These are phyloP conservation scores for Erodium trifolium DNA, from an alignment of 441 rosid genomes.

Conservation along the genomic window DNA sequence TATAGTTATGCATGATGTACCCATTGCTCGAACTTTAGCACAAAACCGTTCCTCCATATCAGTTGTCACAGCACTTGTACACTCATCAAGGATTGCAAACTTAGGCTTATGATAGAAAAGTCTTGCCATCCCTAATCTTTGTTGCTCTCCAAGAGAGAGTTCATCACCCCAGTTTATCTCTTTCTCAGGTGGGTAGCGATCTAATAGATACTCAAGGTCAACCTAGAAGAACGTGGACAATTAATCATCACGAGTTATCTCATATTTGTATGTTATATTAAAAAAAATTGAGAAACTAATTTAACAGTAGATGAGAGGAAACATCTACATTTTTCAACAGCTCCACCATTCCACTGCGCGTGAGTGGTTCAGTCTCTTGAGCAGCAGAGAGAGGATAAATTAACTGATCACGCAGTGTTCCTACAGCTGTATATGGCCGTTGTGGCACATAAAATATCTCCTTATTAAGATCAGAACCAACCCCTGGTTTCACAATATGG, in stretches of 20 bases:
- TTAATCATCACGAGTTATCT: background rate
- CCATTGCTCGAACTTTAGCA: slow-evolving; percentile 94
- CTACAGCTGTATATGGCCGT: slow-evolving; percentile 96
- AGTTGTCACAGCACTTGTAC: slow-evolving; percentile 99
- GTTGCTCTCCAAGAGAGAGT: slow-evolving; percentile 98
- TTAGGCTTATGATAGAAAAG: slow-evolving; percentile 96
- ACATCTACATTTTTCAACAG: slow-evolving; percentile 72
- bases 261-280: slow-evolving; percentile 12
- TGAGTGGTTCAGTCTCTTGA: slow-evolving; percentile 64
- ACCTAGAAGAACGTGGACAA: slow-evolving; percentile 45
- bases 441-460: slow-evolving; percentile 99
- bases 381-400: slow-evolving; percentile 90
- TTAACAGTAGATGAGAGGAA: slow-evolving; percentile 16
- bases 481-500: slow-evolving; percentile 95
- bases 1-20: slow-evolving; percentile 99
- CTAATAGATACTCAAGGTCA: slow-evolving; percentile 90
- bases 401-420: slow-evolving; percentile 96
- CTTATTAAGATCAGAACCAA: slow-evolving; percentile 98
- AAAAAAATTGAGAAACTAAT: slow-evolving; percentile 4
- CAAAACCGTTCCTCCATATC: slow-evolving; percentile 99
- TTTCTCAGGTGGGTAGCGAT: slow-evolving; percentile 79
- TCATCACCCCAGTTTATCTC: slow-evolving; percentile 99
- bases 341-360: slow-evolving; percentile 79
- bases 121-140: slow-evolving; percentile 99
- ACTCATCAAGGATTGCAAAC: slow-evolving; percentile 99